Base-by-base conservation (phyloP, 768 basidiomycete genomes). In the Lactarius evosmus region DNA sequence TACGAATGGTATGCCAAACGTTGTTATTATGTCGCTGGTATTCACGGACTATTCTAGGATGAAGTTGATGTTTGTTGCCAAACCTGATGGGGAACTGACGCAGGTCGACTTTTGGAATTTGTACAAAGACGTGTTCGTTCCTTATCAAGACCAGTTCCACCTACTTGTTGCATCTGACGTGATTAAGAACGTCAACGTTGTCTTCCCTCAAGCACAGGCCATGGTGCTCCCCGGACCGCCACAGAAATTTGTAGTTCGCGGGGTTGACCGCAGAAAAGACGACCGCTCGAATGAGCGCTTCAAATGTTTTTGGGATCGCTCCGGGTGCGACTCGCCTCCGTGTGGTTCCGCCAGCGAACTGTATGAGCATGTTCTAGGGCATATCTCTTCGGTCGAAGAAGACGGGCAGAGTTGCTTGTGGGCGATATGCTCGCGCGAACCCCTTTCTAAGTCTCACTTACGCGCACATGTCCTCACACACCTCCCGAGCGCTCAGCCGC, bases 61-160 rank as follows among this genome's bases (percentile, higher is more conserved):
- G 91, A 87, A 85, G 71, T 75, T 81, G n/a, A 89, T 93, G 81
- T 98, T 95, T 70, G 80, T 88, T 17, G 79, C 86, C 19, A 87
- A 87, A 65, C 74, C 86, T 1, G 86, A 89, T 4, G 85, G 89
- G 4, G 91, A 95, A 70, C 78, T 98, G 52, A 94, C 93, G 0
- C 97, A 98, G 74, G 93, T 96, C 36, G 88, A 92, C 60, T 93
- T 99, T 71, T 99, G 96, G 95, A 93, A 85, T 61, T 81, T 95
- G 14, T 99, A 99, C 76, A 88, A 89, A 66, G 89, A 91, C 63
- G 84, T 84, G 1, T 97, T 98, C 70, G 76, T 82, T 1, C 84
- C 85, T 1, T 80, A 79, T 70, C 73, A 80, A 63, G 82, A 85
- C 1, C 79, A 79, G 60, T 78, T 83, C 62, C 82, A 83, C 12